These are phyloP conservation scores for Saitozyma podzolica DNA, from an alignment of 768 basidiomycete genomes.

Conservation along the genomic window DNA sequence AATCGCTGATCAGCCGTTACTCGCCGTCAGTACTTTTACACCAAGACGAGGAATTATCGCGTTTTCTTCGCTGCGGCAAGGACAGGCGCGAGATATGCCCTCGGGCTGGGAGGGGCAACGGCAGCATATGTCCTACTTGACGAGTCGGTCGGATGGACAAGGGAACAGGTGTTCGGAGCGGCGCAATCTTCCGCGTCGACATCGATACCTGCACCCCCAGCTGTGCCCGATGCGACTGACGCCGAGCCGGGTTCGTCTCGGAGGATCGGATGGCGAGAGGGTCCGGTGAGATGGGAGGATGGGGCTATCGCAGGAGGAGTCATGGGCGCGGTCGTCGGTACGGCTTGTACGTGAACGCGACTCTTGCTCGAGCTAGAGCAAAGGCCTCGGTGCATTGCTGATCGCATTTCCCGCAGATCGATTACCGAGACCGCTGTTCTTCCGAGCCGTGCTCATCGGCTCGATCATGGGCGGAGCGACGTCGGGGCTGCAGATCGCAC, in stretches of 20 bases:
- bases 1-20: not conserved
- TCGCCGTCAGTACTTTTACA: constrained; percentile 49
- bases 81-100: constrained; percentile 40
- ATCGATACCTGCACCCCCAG: not conserved
- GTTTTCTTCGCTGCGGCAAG: constrained; percentile 39
- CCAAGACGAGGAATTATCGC: constrained; percentile 50
- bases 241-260: constrained; percentile 5
- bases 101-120: constrained; percentile 43
- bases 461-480: constrained; percentile 36
- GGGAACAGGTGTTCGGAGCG: constrained; percentile 21
- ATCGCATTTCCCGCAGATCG: constrained; percentile 24
- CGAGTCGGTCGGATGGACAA: constrained; percentile 34
- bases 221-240: constrained; percentile 3
- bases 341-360: constrained; percentile 29
- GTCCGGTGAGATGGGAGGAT: constrained; percentile 37
- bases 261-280: constrained; percentile 32
- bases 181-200: not conserved
- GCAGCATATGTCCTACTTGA: constrained; percentile 38
- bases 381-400: not conserved
- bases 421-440: constrained; percentile 39
- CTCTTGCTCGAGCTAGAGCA: not conserved
- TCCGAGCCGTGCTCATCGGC: constrained; percentile 43
- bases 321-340: constrained; percentile 36
- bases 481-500: constrained; percentile 26
- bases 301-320: constrained; percentile 42